A percentile compares a stretch with the other conserved stretches of the same genome.
phyloP scores from a whole-genome alignment of 441 rosid species.

The Bruguiera hainesii region DNA sequence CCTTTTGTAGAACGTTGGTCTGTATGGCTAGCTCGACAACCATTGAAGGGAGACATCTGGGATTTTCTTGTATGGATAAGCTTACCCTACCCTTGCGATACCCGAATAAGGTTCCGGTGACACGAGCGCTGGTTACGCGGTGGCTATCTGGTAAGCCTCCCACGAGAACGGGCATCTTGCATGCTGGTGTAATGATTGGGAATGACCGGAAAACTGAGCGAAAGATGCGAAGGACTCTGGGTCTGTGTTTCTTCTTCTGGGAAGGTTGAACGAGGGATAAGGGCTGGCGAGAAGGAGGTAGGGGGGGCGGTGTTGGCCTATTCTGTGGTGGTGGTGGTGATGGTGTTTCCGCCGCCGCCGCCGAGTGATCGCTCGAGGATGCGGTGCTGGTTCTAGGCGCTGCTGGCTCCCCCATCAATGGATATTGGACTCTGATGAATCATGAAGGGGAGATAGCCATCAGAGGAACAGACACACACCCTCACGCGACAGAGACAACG shows the following conservation, averaged over 20 bases:
- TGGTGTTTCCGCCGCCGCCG: neutral
- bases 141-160: constrained; percentile 43
- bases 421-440: constrained; percentile 23
- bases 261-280: constrained; percentile 65
- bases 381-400: constrained; percentile 29
- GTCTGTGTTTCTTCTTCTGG: constrained; percentile 39
- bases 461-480: constrained; percentile 6
- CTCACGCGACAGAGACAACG: neutral
- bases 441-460: constrained; percentile 28
- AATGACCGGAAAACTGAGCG: constrained; percentile 78
- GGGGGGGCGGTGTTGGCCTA: constrained; percentile 19
- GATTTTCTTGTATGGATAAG: constrained; percentile 50
- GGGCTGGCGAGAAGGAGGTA: constrained; percentile 26
- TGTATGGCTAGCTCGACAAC: constrained; percentile 49
- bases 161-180: constrained; percentile 50
- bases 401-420: constrained; percentile 53
- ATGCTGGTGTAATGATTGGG: constrained; percentile 63
- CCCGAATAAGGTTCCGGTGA: constrained; percentile 63
- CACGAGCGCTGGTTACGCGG: constrained; percentile 25
- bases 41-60: constrained; percentile 41
- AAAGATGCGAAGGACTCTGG: constrained; percentile 55
- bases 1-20: constrained; percentile 45
- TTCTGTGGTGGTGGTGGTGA: constrained; percentile 21
- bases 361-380: constrained; percentile 26
- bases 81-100: constrained; percentile 56